phyloP scores from a whole-genome alignment of 2,329 filamentous ascomycete species.

The Penicillium nordicum region DNA sequence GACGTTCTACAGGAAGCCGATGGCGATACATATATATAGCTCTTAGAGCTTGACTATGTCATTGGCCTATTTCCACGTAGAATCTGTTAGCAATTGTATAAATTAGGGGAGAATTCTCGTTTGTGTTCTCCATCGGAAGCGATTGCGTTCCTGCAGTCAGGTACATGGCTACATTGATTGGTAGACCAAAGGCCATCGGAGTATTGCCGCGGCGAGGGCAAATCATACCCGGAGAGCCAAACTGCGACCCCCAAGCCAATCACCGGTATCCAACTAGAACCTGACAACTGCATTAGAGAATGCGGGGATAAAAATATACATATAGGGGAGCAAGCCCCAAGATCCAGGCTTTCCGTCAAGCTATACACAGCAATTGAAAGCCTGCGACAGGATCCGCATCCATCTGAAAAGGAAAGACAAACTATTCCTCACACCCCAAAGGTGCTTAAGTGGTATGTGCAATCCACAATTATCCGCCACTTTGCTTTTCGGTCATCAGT shows the following conservation, averaged over 20 bases:
- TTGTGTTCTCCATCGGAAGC: too few species aligned
- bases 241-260: not conserved
- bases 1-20: not conserved
- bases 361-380: not conserved
- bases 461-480: not conserved
- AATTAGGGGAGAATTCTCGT: fast-evolving
- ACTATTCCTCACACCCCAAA: not conserved
- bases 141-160: not conserved
- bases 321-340: not conserved
- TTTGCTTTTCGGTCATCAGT: not conserved
- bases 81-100: not conserved
- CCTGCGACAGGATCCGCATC: not conserved
- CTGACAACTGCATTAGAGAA: not conserved
- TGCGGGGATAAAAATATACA: not conserved
- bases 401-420: not conserved
- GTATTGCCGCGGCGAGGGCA: not conserved
- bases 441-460: not conserved
- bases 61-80: not conserved
- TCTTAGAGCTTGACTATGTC: not conserved
- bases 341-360: not conserved
- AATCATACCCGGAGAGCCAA: not conserved
- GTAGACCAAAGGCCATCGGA: not conserved
- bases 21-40: not conserved
- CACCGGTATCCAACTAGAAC: not conserved
- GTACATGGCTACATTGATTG: not conserved